These are phyloP conservation scores for Acrocalymma vagum DNA, from an alignment of 2,329 filamentous ascomycete species.

Conservation along the genomic window DNA sequence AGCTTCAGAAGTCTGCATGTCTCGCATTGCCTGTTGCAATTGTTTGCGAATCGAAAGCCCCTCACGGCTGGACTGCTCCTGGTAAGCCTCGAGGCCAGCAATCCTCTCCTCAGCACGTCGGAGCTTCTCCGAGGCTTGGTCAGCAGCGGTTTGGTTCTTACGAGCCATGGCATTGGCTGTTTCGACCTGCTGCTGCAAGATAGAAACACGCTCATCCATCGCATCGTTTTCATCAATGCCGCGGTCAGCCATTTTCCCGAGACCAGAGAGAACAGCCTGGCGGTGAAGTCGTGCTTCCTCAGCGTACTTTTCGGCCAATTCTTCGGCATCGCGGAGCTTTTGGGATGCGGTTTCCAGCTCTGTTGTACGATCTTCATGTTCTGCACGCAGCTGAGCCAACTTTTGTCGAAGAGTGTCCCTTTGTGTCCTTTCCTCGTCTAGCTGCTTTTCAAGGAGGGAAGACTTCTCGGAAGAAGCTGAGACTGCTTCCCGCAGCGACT, in stretches of 20 bases:
- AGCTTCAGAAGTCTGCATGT: conserved; percentile 82
- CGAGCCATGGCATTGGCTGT: conserved; percentile 81
- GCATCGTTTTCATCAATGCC: conserved; percentile 60
- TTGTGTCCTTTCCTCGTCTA: conserved; percentile 82
- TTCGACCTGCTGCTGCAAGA: conserved; percentile 81
- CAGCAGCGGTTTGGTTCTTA: conserved; percentile 89
- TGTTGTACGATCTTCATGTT: conserved; percentile 80
- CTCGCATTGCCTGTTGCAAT: conserved; percentile 82
- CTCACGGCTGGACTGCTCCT: conserved; percentile 95
- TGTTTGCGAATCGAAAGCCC: conserved; percentile 89
- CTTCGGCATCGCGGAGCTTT: conserved; percentile 83
- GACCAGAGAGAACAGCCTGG: conserved; percentile 79
- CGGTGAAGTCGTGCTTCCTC: conserved; percentile 88
- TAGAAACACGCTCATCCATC: conserved; percentile 69
- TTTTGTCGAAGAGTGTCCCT: conserved; percentile 80
- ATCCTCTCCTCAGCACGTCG: conserved; percentile 95
- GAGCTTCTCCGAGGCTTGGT: conserved; percentile 85
- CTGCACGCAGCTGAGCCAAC: conserved; percentile 76
- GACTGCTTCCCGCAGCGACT: conserved; percentile 79
- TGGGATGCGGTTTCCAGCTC: conserved; percentile 80
- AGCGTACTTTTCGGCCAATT: conserved; percentile 85
- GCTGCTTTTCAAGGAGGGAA: conserved; percentile 76
- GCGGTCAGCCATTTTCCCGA: conserved; percentile 74
- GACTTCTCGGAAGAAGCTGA: conserved; percentile 81
- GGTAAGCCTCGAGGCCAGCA: conserved; percentile 93